phyloP scores from a whole-genome alignment of 1,139 yeast genomes.

The Meyerozyma athensensis region DNA sequence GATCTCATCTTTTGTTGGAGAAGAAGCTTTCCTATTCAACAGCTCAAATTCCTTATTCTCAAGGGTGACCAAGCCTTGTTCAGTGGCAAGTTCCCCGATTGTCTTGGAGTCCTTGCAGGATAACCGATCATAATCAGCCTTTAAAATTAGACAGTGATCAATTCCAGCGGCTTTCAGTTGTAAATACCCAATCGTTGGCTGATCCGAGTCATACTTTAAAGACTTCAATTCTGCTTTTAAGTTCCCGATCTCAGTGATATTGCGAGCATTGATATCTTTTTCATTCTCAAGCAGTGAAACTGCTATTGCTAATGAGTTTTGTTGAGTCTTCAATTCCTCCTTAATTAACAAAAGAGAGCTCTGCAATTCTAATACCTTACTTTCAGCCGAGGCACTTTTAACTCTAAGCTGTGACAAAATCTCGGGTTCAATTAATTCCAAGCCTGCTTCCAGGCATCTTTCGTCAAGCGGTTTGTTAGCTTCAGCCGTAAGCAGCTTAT shows the following conservation, averaged over 20 bases:
- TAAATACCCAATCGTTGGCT: conserved; percentile 22
- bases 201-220: conserved; percentile 14
- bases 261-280: not conserved
- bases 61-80: conserved; percentile 14
- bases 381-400: not conserved
- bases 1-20: conserved; percentile 12
- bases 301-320: not conserved
- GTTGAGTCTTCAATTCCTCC: not conserved
- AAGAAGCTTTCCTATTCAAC: conserved; percentile 12
- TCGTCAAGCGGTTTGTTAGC: conserved; percentile 6
- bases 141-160: conserved; percentile 17
- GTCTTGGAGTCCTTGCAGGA: conserved; percentile 6
- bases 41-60: conserved; percentile 12
- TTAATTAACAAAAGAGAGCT: too few relatives aligned
- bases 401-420: not conserved
- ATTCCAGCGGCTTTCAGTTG: conserved; percentile 16
- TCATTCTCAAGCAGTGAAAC: not conserved
- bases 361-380: not conserved
- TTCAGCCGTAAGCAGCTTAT: conserved; percentile 2
- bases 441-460: conserved; percentile 6
- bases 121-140: conserved; percentile 12
- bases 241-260: not conserved
- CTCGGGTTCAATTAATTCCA: conserved; percentile 9
- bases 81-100: not conserved
- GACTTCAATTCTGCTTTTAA: conserved; percentile 12